A percentile compares a stretch with the other conserved stretches of the same genome.
Conservation (phyloP, 441 rosid species). For the Isatis lusitanica region DNA sequence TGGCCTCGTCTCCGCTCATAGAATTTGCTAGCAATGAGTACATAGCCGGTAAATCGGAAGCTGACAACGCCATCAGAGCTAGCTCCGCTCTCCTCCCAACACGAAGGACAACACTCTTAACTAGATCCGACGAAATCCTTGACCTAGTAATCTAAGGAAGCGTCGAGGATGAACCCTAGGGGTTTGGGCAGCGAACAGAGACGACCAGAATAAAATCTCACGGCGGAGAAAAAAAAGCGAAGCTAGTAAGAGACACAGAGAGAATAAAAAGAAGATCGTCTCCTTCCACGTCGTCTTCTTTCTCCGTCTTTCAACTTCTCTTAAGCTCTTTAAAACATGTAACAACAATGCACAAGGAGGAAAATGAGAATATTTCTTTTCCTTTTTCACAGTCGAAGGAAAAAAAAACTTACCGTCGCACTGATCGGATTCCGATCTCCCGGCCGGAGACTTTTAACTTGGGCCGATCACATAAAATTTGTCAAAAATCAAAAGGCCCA, state of each 20-base stretch:
- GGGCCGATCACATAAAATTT: conserved; percentile 1
- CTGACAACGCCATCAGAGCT: conserved; percentile 78
- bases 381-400: conserved; percentile 19
- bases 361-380: not conserved
- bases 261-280: conserved; percentile 13
- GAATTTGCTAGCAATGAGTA: conserved; percentile 82
- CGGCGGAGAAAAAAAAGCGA: conserved; percentile 15
- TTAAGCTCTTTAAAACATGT: not conserved
- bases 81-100: conserved; percentile 14
- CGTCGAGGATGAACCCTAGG: conserved; percentile 27
- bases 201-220: conserved; percentile 20
- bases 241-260: conserved; percentile 1
- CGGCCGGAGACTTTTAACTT: not conserved
- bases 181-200: conserved; percentile 8
- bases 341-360: conserved; percentile 4
- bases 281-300: conserved; percentile 12
- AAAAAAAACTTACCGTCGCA: conserved; percentile 13
- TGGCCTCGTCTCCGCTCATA: conserved; percentile 80
- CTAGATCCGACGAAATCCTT: conserved; percentile 30
- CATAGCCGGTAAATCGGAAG: conserved; percentile 85
- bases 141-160: conserved; percentile 19
- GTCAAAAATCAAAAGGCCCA: conserved; percentile 13
- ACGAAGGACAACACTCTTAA: not conserved
- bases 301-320: conserved; percentile 20
- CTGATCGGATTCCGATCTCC: conserved; percentile 24